A percentile compares a stretch with the other conserved stretches of the same genome.
Evolutionary conservation across 306 rosid genomes (phyloP).

Genomic region (Sphenostylis stenocarpa): DNA sequence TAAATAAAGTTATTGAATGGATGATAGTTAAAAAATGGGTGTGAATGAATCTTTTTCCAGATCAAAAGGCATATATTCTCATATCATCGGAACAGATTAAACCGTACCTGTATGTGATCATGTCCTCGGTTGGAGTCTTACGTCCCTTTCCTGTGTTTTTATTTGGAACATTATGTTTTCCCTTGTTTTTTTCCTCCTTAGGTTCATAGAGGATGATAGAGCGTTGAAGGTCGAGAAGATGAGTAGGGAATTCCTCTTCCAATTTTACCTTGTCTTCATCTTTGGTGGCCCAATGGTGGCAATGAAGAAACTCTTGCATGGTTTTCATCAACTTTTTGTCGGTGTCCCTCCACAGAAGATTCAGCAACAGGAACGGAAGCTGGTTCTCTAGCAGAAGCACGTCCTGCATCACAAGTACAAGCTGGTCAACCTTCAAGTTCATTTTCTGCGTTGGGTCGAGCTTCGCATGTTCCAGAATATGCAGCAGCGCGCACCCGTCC

Average conservation of each 20-base stretch:
- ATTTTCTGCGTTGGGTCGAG: not conserved
- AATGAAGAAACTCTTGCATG: not conserved
- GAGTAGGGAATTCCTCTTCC: not conserved
- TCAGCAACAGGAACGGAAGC: not conserved
- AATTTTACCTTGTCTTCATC: not conserved
- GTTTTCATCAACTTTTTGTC: rapidly evolving
- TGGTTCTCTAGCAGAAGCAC: slow-evolving; percentile 34
- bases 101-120: not conserved
- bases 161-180: too few species aligned
- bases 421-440: not conserved
- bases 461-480: not conserved
- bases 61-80: too few species aligned
- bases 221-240: not conserved
- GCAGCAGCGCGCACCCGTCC: slow-evolving; percentile 20
- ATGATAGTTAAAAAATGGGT: too few species aligned
- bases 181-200: not conserved
- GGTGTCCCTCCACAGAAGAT: not conserved
- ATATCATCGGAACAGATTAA: too few species aligned
- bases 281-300: not conserved
- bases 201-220: not conserved
- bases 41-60: too few species aligned
- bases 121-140: not conserved
- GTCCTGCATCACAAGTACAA: slow-evolving; percentile 17
- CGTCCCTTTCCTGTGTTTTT: too few species aligned
- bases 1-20: too few species aligned